These are phyloP conservation scores for Perilla frutescens DNA, from an alignment of 257 asterid species.

Conservation along the genomic window DNA sequence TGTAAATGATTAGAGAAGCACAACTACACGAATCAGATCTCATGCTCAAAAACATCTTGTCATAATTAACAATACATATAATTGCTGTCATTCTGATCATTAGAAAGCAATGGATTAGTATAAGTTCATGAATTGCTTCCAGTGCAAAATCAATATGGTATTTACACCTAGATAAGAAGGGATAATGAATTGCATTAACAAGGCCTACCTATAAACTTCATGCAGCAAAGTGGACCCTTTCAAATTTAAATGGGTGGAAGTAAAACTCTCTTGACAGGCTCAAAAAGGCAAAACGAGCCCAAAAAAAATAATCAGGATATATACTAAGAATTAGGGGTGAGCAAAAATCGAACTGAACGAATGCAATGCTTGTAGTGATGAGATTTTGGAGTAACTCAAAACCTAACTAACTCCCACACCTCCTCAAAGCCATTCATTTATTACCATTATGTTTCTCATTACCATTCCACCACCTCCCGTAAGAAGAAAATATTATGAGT, in stretches of 20 bases:
- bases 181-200: constrained; percentile 1
- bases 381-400: too few relatives aligned
- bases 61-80: not conserved
- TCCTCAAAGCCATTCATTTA: too few relatives aligned
- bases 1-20: not conserved
- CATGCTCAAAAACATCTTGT: not conserved
- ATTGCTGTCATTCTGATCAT: not conserved
- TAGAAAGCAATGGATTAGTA: not conserved
- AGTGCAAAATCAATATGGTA: not conserved
- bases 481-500: not conserved
- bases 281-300: not conserved
- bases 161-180: constrained; percentile 3
- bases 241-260: not conserved
- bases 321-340: not conserved
- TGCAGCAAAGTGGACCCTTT: not conserved
- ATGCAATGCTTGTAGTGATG: too few relatives aligned
- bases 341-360: too few relatives aligned
- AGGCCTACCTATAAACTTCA: not conserved
- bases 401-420: too few relatives aligned
- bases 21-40: not conserved
- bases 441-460: too few relatives aligned
- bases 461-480: not conserved
- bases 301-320: not conserved
- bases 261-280: not conserved
- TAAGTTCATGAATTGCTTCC: not conserved